Evolutionary conservation across 495 filamentous ascomycete species (phyloP), one percentile per base, ranked within the genome.

Genomic region (Geopyxis carbonaria): DNA sequence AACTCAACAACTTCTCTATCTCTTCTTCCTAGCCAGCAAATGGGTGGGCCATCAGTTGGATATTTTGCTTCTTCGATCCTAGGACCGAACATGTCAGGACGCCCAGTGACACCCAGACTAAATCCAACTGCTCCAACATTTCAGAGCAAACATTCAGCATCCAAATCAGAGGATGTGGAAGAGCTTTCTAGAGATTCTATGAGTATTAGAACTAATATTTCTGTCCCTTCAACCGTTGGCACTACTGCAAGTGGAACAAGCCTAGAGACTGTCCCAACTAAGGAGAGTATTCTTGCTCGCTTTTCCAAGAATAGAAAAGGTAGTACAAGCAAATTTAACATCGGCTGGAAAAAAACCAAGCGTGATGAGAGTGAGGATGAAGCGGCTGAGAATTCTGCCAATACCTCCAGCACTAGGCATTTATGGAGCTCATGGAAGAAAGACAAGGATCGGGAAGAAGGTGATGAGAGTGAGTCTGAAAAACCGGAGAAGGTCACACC

Each of bases 71-170:
- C 33, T 4, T 19, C 33, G 2, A 39, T 13, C n/a, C n/a, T n/a
- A n/a, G n/a, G n/a, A n/a, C n/a, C n/a, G n/a, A 21, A 13, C 15
- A 22, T 25, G 23, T 30, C 47, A 2, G 21, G 29, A 10, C 40
- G 37, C 9, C 50, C 50, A 2, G 36, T 29, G 2, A 47, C 51
- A 2, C 52, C 52, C 9, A 37, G 47, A n/a, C 43, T 56, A 14
- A 56, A 56, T 25, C 53, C 53, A 7, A 42, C 53, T 11, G 53
- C 53, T 2, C 53, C 53, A 10, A 56, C 53, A 0, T 56, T 56
- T 9, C 54, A 56, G 27, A 22, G 44, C 11, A 28, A 25, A 8
- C 28, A 28, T 22, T 21, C 9, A 8, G 30, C 36, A 9, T 13
- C 31, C 10, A n/a, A 9, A 10, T 34, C 24, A 18, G 18, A 7